These are phyloP conservation scores for Cladosporium sp. DNA, from an alignment of 2,329 filamentous ascomycete species.

Conservation along the genomic window DNA sequence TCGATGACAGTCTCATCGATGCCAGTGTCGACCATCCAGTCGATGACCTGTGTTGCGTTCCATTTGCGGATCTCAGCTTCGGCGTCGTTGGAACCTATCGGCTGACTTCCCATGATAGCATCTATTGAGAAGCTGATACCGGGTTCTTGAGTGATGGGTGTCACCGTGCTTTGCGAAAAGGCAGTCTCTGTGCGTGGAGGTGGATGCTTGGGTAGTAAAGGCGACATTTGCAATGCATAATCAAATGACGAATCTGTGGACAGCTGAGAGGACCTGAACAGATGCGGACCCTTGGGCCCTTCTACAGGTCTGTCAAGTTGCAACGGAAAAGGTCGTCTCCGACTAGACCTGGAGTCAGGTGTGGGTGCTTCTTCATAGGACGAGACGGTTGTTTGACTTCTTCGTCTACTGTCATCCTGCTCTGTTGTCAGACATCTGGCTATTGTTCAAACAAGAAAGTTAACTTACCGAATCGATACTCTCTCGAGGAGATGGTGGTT, in stretches of 20 bases:
- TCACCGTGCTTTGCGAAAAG: slow-evolving; percentile 34
- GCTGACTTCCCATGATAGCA: slow-evolving; percentile 15
- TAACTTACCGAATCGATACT: slow-evolving; percentile 68
- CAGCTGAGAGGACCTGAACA: slow-evolving; percentile 70
- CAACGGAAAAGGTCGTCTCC: slow-evolving; percentile 59
- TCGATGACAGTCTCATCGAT: slow-evolving; percentile 74
- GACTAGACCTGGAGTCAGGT: slow-evolving; percentile 57
- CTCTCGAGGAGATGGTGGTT: slow-evolving; percentile 51
- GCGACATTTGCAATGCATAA: slow-evolving; percentile 63
- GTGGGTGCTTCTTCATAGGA: slow-evolving; percentile 81
- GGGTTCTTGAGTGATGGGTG: slow-evolving; percentile 19
- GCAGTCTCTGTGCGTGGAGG: slow-evolving; percentile 40
- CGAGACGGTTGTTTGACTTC: slow-evolving; percentile 80
- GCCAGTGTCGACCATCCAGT: slow-evolving; percentile 81
- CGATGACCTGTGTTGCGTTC: slow-evolving; percentile 72
- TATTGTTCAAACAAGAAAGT: neutral
- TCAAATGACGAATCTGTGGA: slow-evolving; percentile 51
- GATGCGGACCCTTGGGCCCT: slow-evolving; percentile 79
- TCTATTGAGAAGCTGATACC: slow-evolving; percentile 27
- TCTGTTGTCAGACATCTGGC: slow-evolving; percentile 15
- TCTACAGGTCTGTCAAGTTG: slow-evolving; percentile 62
- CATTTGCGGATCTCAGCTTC: slow-evolving; percentile 52
- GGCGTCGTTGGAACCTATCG: slow-evolving; percentile 14
- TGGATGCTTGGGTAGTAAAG: slow-evolving; percentile 63
- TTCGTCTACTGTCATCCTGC: slow-evolving; percentile 52